These are phyloP conservation scores for Aspergillus viridinutans DNA, from an alignment of 2,329 filamentous ascomycete genomes.

Conservation along the genomic window DNA sequence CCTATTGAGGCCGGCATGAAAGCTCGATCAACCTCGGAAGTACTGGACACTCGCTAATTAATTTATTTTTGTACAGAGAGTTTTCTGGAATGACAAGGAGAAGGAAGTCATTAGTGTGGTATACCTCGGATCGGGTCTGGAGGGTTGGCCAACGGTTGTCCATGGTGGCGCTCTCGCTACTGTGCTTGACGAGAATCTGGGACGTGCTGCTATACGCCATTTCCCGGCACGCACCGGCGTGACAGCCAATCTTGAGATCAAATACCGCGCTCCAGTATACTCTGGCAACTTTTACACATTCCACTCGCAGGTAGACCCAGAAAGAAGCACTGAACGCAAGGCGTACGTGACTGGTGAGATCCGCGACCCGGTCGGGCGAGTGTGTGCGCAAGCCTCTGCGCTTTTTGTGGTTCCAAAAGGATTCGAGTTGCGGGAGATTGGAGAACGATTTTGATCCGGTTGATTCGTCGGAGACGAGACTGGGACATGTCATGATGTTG, in stretches of 20 bases:
- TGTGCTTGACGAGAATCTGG: constrained; percentile 64
- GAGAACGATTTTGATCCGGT: constrained; percentile 35
- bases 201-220: constrained; percentile 54
- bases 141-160: constrained; percentile 67
- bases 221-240: constrained; percentile 51
- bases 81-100: constrained; percentile 60
- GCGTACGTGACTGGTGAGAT: constrained; percentile 34
- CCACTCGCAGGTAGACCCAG: constrained; percentile 40
- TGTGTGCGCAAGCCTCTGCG: constrained; percentile 56
- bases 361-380: constrained; percentile 44
- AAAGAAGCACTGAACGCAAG: constrained; percentile 37
- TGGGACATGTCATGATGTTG: not conserved
- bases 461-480: not conserved
- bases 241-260: constrained; percentile 55
- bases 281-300: constrained; percentile 63
- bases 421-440: constrained; percentile 38
- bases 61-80: constrained; percentile 46
- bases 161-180: constrained; percentile 70
- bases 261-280: constrained; percentile 59
- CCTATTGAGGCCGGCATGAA: constrained; percentile 2
- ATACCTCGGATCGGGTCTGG: constrained; percentile 60
- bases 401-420: constrained; percentile 58
- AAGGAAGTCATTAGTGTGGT: constrained; percentile 61
- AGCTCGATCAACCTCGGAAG: constrained; percentile 17
- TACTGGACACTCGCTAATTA: constrained; percentile 12